phyloP scores from a whole-genome alignment of 306 rosid genomes.

The Fagus sylvatica region DNA sequence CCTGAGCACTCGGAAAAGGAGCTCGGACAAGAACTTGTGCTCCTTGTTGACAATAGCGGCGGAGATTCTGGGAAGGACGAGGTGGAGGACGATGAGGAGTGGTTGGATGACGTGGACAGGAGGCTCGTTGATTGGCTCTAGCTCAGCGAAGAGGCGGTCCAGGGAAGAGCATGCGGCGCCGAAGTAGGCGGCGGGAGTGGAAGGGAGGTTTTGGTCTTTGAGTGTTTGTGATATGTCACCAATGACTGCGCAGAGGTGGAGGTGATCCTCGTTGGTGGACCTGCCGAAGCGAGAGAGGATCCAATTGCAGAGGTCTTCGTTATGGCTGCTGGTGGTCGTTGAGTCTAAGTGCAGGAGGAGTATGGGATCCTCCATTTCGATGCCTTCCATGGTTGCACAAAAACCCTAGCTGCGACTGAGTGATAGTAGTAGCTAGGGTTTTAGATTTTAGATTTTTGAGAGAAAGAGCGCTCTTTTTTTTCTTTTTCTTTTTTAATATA shows the following conservation, averaged over 20 bases:
- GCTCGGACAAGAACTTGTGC: slow-evolving; percentile 42
- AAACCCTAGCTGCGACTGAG: too few relatives aligned
- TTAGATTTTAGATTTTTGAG: too few relatives aligned
- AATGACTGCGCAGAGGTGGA: slow-evolving; percentile 62
- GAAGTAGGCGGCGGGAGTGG: slow-evolving; percentile 60
- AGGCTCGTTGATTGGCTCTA: slow-evolving; percentile 20
- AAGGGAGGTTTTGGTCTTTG: slow-evolving; percentile 57
- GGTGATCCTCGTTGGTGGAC: slow-evolving; percentile 63
- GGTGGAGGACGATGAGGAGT: slow-evolving; percentile 57
- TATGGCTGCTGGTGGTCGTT: not conserved
- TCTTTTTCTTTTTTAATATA: too few relatives aligned
- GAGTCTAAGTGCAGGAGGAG: not conserved
- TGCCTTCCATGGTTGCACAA: not conserved
- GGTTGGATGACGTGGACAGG: slow-evolving; percentile 56
- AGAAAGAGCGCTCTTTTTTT: too few relatives aligned
- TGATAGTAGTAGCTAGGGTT: too few relatives aligned
- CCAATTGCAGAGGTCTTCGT: not conserved
- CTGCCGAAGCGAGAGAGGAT: slow-evolving; percentile 46
- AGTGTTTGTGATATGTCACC: slow-evolving; percentile 87
- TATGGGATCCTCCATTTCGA: not conserved
- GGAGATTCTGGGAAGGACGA: slow-evolving; percentile 46
- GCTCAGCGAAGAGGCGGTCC: slow-evolving; percentile 51
- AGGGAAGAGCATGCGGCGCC: slow-evolving; percentile 70
- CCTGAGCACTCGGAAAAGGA: slow-evolving; percentile 44
- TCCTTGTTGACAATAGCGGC: slow-evolving; percentile 46